Percentiles rank a stretch among this genome's conserved stretches.
Evolutionary conservation across 192 early-diverging fungal genomes (phyloP).

Genomic region (Chytriomyces sp.): DNA sequence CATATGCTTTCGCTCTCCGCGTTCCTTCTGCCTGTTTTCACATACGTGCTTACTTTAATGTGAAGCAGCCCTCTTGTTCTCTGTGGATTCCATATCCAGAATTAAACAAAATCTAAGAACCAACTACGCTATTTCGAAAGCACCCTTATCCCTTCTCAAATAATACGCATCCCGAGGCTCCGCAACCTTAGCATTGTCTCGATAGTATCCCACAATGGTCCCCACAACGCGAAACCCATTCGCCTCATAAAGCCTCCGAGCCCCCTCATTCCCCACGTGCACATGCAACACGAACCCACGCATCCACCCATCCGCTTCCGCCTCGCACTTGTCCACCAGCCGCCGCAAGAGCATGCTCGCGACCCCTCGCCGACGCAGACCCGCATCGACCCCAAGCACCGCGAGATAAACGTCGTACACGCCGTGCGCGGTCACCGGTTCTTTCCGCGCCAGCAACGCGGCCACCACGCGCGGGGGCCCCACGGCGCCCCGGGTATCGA

Average conservation of each 20-base stretch:
- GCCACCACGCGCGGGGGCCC: background rate
- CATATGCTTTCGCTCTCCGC: too few species aligned
- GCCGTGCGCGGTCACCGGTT: background rate
- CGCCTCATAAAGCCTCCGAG: background rate
- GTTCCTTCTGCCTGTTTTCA: too few species aligned
- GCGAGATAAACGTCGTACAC: constrained; percentile 11
- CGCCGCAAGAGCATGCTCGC: constrained; percentile 2
- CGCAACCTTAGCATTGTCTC: background rate
- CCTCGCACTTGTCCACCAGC: constrained; percentile 6
- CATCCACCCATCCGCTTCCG: background rate
- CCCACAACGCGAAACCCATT: constrained; percentile 9
- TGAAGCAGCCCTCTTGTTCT: too few species aligned
- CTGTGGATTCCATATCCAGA: too few species aligned
- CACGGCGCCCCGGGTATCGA: background rate
- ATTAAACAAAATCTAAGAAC: too few species aligned
- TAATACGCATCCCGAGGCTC: constrained; percentile 24
- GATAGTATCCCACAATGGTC: constrained; percentile 13
- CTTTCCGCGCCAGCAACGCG: constrained; percentile 4
- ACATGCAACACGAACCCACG: constrained; percentile 11
- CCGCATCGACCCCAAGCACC: background rate
- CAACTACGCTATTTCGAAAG: too few species aligned
- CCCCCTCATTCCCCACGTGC: constrained; percentile 17
- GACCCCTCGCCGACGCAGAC: background rate
- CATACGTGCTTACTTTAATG: too few species aligned
- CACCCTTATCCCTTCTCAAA: too few species aligned